Percentiles rank a stretch among this genome's conserved stretches.
Conservation (phyloP, 2,329 filamentous ascomycete genomes). For the Verticillium zaregamsianum region DNA sequence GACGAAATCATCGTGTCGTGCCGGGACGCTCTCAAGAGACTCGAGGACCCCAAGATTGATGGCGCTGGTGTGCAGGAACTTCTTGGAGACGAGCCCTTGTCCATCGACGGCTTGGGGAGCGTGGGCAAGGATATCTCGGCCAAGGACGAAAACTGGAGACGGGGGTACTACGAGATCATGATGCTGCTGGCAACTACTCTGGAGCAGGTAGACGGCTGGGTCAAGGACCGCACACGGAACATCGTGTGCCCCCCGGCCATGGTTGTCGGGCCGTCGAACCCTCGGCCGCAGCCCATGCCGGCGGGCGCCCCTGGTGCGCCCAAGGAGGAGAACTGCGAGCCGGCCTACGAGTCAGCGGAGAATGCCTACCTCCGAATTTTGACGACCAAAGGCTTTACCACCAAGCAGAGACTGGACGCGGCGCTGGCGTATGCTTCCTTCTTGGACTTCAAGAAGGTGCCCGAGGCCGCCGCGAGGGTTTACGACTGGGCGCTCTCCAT, state of each 20-base stretch:
- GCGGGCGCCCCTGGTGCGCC: constrained; percentile 59
- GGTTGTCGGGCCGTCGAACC: constrained; percentile 80
- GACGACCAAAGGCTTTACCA: constrained; percentile 72
- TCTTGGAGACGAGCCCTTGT: constrained; percentile 43
- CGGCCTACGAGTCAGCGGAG: constrained; percentile 67
- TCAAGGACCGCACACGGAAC: constrained; percentile 63
- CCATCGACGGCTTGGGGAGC: constrained; percentile 50
- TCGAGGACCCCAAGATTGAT: constrained; percentile 68
- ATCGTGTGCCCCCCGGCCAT: constrained; percentile 68
- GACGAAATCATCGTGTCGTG: constrained; percentile 58
- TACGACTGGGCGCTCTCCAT: constrained; percentile 75
- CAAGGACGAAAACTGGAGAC: constrained; percentile 79
- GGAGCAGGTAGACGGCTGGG: constrained; percentile 77
- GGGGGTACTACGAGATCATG: constrained; percentile 79
- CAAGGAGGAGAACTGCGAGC: constrained; percentile 69
- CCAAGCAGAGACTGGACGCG: constrained; percentile 76
- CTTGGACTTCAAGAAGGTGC: constrained; percentile 70
- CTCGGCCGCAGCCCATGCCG: constrained; percentile 68
- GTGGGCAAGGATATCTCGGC: constrained; percentile 61
- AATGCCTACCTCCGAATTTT: constrained; percentile 78
- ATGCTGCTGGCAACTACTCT: constrained; percentile 73
- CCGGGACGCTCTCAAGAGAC: constrained; percentile 53
- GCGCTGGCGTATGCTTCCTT: constrained; percentile 81
- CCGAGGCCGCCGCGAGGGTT: constrained; percentile 64
- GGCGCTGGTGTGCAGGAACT: constrained; percentile 61